These are phyloP conservation scores for Pistacia vera DNA, from an alignment of 345 rosid species.

Conservation along the genomic window DNA sequence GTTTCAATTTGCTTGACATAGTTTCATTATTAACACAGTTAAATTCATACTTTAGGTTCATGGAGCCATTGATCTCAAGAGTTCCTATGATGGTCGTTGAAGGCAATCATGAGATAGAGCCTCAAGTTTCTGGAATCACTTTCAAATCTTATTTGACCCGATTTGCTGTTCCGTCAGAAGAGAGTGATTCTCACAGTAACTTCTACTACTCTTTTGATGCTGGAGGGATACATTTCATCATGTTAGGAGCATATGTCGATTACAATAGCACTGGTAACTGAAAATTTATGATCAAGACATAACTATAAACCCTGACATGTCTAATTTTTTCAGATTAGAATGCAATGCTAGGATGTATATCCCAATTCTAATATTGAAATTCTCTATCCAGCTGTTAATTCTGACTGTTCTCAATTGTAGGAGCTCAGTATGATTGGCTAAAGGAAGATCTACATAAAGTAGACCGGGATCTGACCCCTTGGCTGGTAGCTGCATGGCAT, in stretches of 20 bases:
- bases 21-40: constrained; percentile 8
- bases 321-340: not conserved
- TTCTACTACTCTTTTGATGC: constrained; percentile 89
- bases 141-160: constrained; percentile 77
- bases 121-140: constrained; percentile 63
- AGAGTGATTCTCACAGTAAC: constrained; percentile 67
- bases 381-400: not conserved
- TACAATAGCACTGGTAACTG: constrained; percentile 63
- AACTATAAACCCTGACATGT: not conserved
- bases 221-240: constrained; percentile 78
- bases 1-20: not conserved
- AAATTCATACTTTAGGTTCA: constrained; percentile 54
- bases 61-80: constrained; percentile 79
- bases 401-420: constrained; percentile 36
- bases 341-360: not conserved
- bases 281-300: not conserved
- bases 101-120: constrained; percentile 93
- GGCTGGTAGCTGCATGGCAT: constrained; percentile 90
- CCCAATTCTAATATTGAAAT: not conserved
- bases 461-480: constrained; percentile 63
- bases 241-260: constrained; percentile 86
- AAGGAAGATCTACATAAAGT: constrained; percentile 58
- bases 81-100: constrained; percentile 87
- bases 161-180: constrained; percentile 73
- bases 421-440: constrained; percentile 73